Evolutionary conservation across 306 rosid genomes (phyloP), one percentile per base, ranked within the genome.

Genomic region (Cicer pinnatifidum): DNA sequence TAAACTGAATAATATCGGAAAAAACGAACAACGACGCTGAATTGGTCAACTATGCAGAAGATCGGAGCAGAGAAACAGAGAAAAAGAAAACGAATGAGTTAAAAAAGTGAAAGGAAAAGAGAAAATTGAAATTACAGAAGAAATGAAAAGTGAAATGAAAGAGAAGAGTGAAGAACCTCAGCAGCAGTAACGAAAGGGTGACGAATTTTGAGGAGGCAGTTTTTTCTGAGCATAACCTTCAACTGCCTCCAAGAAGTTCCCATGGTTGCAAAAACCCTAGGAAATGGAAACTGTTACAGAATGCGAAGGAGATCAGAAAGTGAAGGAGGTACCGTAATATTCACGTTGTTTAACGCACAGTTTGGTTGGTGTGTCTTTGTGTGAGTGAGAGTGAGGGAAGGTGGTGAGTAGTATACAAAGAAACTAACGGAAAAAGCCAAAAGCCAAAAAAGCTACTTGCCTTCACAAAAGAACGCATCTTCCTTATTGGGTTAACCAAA

Each of bases 191-290:
- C 75, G 77, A 82, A 89, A 65, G 98, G 98, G 45, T 94, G 97
- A 53, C 98, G 98, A 74, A 87, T 83, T 78, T 94, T 94, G 92
- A 91, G 98, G 57, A 94, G 97, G 86, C 92, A 94, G 63, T 91
- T 93, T 88, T 93, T 93, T 73, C 94, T 81, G 56, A 93, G 97
- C 96, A 93, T 93, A 9, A 86, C 85, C 87, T 91, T 88, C 80
- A 94, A 83, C 90, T 94, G 96, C 45, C 96, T 82, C 77, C 78
- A 41, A 11, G 89, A 86, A 67, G 84, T 83, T 59, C 88, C 95
- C 98, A 94, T 91, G 79, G 75, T 75, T 57, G 78, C 67, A 11
- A 40, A 47, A 83, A 81, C 77, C 88, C 84, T 76, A 82, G 17
- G 72, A 47, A 15, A 1, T 28, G 75, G 41, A 64, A 9, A 11